phyloP scores from a whole-genome alignment of 352 stramenopile species.

The Plasmopara muralis region DNA sequence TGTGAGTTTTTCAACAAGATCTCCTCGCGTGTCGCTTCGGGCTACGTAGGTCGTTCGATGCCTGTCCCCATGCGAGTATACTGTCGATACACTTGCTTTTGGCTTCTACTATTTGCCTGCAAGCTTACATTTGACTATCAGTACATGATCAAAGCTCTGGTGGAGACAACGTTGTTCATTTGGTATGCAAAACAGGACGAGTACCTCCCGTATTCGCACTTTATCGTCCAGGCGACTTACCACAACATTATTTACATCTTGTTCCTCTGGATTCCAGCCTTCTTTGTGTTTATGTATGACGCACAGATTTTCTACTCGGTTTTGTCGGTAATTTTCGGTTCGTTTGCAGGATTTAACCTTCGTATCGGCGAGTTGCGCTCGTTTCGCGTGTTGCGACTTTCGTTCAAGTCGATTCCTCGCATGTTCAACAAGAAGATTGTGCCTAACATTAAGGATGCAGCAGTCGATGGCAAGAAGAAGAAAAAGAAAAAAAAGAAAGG shows the following conservation, averaged over 20 bases:
- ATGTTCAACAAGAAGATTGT: conserved; percentile 85
- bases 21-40: conserved; percentile 61
- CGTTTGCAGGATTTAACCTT: conserved; percentile 78
- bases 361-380: conserved; percentile 78
- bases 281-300: conserved; percentile 82
- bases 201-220: conserved; percentile 75
- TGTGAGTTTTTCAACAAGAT: conserved; percentile 66
- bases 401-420: conserved; percentile 79
- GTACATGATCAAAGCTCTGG: conserved; percentile 76
- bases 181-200: conserved; percentile 59
- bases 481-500: conserved; percentile 36
- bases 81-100: conserved; percentile 80
- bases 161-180: conserved; percentile 80
- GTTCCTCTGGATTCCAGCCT: conserved; percentile 76
- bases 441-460: conserved; percentile 73
- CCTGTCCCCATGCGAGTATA: conserved; percentile 67
- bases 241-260: conserved; percentile 84
- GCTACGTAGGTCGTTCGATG: conserved; percentile 69
- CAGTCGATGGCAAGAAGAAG: conserved; percentile 58
- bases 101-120: conserved; percentile 56
- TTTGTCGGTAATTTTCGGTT: conserved; percentile 70
- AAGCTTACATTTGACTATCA: conserved; percentile 83
- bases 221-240: conserved; percentile 72
- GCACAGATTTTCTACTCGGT: conserved; percentile 83
- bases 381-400: conserved; percentile 75